These are phyloP conservation scores for Blastobotrys ciferrii DNA, from an alignment of 1,139 yeast genomes.

Conservation along the genomic window DNA sequence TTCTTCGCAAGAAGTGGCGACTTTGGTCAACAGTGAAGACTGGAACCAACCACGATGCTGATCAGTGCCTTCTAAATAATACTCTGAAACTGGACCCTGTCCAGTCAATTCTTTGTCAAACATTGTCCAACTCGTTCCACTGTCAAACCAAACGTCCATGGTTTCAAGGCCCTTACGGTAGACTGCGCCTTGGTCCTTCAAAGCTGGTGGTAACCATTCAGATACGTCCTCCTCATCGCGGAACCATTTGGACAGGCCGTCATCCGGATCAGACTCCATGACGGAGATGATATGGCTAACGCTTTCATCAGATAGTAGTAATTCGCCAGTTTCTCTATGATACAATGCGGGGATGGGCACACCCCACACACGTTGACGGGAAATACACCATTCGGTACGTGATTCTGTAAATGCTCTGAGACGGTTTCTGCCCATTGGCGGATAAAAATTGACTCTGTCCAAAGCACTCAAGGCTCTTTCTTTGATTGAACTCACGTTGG, in stretches of 20 bases:
- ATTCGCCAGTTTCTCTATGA: slow-evolving; percentile 55
- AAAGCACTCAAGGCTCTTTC: slow-evolving; percentile 58
- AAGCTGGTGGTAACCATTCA: slow-evolving; percentile 68
- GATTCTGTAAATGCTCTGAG: slow-evolving; percentile 68
- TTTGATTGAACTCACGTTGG: slow-evolving; percentile 76
- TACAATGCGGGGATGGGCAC: slow-evolving; percentile 93
- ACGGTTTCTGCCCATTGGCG: slow-evolving; percentile 69
- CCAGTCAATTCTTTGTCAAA: slow-evolving; percentile 38
- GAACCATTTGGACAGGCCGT: slow-evolving; percentile 44
- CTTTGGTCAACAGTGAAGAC: slow-evolving; percentile 79
- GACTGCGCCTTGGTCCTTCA: slow-evolving; percentile 37
- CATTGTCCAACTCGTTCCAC: slow-evolving; percentile 90
- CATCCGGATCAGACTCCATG: slow-evolving; percentile 62
- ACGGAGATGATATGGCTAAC: slow-evolving; percentile 54
- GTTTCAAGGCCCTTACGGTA: slow-evolving; percentile 78
- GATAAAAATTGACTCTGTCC: slow-evolving; percentile 63
- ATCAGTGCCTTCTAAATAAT: slow-evolving; percentile 91
- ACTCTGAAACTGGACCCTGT: slow-evolving; percentile 51
- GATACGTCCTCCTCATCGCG: slow-evolving; percentile 49
- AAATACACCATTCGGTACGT: slow-evolving; percentile 96
- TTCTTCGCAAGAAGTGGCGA: slow-evolving; percentile 44
- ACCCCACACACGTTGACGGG: slow-evolving; percentile 98
- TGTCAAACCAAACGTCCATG: slow-evolving; percentile 99
- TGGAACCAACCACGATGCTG: slow-evolving; percentile 99
- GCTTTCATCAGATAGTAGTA: slow-evolving; percentile 51